phyloP scores from a whole-genome alignment of 176 grass and related monocot genomes.

The Poa pratensis region DNA sequence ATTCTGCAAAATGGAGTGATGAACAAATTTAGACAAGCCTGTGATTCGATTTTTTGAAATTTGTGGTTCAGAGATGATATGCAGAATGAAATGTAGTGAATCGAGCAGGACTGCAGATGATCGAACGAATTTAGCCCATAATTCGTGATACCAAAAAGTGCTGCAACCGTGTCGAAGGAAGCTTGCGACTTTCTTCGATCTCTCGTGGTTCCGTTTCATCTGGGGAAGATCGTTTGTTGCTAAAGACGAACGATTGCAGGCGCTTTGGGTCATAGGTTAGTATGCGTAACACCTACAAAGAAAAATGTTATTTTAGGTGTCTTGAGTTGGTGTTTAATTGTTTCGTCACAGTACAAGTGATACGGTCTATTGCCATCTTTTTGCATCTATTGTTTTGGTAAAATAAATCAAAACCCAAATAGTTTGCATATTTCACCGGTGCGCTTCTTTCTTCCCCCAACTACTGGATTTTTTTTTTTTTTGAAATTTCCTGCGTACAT shows the following conservation, averaged over 20 bases:
- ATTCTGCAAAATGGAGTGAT: neutral
- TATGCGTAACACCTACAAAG: too few relatives aligned
- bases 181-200: neutral
- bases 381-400: too few relatives aligned
- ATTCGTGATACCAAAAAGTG: neutral
- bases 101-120: too few relatives aligned
- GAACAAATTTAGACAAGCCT: neutral
- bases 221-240: neutral
- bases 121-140: neutral
- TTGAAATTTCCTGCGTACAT: too few relatives aligned
- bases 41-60: neutral
- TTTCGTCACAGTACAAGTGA: too few relatives aligned
- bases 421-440: too few relatives aligned
- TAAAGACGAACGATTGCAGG: conserved; percentile 35
- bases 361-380: too few relatives aligned
- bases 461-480: too few relatives aligned
- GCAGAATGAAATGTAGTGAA: neutral
- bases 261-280: conserved; percentile 36
- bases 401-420: too few relatives aligned
- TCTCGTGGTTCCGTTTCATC: conserved; percentile 5
- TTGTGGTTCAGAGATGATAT: neutral
- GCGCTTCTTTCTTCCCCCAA: too few relatives aligned
- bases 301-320: too few relatives aligned
- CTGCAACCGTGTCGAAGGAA: neutral
- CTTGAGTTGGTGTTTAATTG: too few relatives aligned